These are phyloP conservation scores for Escallonia herrerae DNA, from an alignment of 129 eudicot species.

Conservation along the genomic window DNA sequence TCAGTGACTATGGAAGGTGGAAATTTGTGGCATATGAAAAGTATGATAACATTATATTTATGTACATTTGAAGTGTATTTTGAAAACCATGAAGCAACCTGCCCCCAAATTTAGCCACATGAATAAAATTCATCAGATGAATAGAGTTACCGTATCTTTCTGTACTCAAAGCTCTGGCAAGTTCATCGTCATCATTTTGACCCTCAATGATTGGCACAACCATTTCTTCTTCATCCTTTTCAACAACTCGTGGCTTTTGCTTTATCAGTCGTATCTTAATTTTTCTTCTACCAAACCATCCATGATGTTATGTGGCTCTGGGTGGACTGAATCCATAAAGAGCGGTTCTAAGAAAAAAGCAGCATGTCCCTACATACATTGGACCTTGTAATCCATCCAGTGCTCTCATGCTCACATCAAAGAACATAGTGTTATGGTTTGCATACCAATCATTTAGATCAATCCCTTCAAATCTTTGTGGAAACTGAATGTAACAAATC, in stretches of 20 bases:
- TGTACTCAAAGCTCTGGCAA: constrained; percentile 17
- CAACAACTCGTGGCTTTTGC: too few relatives aligned
- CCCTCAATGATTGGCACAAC: constrained; percentile 29
- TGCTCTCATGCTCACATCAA: constrained; percentile 57
- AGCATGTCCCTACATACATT: constrained; percentile 57
- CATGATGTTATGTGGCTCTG: constrained; percentile 43
- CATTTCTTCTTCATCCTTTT: constrained; percentile 27
- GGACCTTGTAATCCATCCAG: constrained; percentile 60
- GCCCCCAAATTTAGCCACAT: constrained; percentile 31
- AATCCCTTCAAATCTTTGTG: constrained; percentile 54
- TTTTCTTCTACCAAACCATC: constrained; percentile 29
- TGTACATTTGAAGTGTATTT: too few relatives aligned
- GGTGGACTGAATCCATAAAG: constrained; percentile 56
- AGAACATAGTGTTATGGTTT: constrained; percentile 55
- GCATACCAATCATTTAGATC: constrained; percentile 59
- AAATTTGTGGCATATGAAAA: too few relatives aligned
- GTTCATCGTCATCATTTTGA: constrained; percentile 14
- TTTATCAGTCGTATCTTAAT: constrained; percentile 20
- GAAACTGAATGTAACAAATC: constrained; percentile 49
- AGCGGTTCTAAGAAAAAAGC: constrained; percentile 48
- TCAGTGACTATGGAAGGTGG: too few relatives aligned
- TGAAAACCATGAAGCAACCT: constrained; percentile 27
- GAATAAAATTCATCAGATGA: constrained; percentile 23
- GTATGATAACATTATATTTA: too few relatives aligned
- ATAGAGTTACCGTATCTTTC: constrained; percentile 29